Evolutionary conservation across 2,329 filamentous ascomycete genomes (phyloP), one percentile per base, ranked within the genome.

Genomic region (Fusarium drepaniforme): DNA sequence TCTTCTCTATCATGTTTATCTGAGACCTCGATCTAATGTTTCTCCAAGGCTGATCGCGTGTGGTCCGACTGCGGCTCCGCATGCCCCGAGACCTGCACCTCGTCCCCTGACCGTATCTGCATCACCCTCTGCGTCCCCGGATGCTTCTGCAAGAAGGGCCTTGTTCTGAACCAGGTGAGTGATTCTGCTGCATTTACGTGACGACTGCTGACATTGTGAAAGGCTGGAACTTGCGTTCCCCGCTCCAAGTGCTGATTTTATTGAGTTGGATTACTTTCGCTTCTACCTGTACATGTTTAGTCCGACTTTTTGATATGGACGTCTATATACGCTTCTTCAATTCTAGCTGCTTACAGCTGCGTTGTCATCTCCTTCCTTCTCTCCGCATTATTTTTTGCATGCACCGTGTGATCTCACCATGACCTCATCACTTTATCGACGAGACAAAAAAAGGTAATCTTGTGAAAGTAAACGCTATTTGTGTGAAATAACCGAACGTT

Each of bases 121-220:
- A 42, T 37, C 23, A 40, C 33, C 15, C 18, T 30, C 4, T 64
- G 62, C 35, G 62, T 64, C 40, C 23, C 62, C 16, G 62, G 62
- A 57, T 64, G 62, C 46, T 64, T 64, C 62, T 64, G 62, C 35
- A 42, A 42, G 46, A 23, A 57, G 8, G 62, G 49, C 8, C 15
- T 25, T 9, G n/a, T 63, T 6, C 49, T 56, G 12, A 64, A 64
- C 49, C 18, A 5, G 18, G 62, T 64, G 23, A 57, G 62, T 64
- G 8, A 9, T 18, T 23, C n/a, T 58, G 9, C 7, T n/a, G 8
- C 13, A 28, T 15, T 18, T 28, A 15, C 12, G 11, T 38, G 13
- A 64, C 9, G 5, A 5, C 12, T 35, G 25, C 62, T 64, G 28
- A 64, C 49, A 57, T 18, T 23, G 30, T 25, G 12, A 16, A 21